A percentile compares a stretch with the other conserved stretches of the same genome.
phyloP scores from a whole-genome alignment of 768 basidiomycete species.

The Leucocoprinus leucothites region DNA sequence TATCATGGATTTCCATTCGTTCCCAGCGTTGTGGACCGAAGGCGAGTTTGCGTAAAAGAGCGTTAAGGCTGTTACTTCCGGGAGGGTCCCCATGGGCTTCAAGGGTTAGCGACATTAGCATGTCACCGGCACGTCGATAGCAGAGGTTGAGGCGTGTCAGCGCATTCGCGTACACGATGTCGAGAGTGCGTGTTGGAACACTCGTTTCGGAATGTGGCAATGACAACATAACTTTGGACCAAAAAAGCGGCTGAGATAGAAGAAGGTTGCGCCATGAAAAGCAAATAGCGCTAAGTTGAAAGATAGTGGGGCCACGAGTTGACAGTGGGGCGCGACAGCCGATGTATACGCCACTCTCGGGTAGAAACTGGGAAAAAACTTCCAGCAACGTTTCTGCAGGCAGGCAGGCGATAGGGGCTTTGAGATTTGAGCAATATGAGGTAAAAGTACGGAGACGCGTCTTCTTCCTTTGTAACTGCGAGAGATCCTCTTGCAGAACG shows the following conservation, averaged over 20 bases:
- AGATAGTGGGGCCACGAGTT: not conserved
- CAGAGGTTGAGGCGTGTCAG: not conserved
- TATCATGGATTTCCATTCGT: not conserved
- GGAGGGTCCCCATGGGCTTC: not conserved
- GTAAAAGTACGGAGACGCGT: not conserved
- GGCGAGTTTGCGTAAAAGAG: too few species aligned
- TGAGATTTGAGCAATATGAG: not conserved
- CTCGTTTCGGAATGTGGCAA: not conserved
- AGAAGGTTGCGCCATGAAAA: not conserved
- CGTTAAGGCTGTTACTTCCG: not conserved
- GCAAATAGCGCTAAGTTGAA: not conserved
- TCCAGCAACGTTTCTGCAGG: not conserved
- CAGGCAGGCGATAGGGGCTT: not conserved
- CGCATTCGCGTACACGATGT: not conserved
- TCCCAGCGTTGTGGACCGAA: too few species aligned
- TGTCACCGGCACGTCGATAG: not conserved
- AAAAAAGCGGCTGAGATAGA: slow-evolving; percentile 1
- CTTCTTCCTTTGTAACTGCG: not conserved
- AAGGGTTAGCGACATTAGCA: not conserved
- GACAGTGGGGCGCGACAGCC: not conserved
- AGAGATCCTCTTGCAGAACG: not conserved
- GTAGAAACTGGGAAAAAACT: not conserved
- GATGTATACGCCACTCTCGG: not conserved
- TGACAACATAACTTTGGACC: not conserved
- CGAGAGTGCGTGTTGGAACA: not conserved